Percentiles rank a stretch among this genome's conserved stretches.
These are phyloP conservation scores for Hortaea werneckii DNA, from an alignment of 2,329 filamentous ascomycete species.

Conservation along the genomic window DNA sequence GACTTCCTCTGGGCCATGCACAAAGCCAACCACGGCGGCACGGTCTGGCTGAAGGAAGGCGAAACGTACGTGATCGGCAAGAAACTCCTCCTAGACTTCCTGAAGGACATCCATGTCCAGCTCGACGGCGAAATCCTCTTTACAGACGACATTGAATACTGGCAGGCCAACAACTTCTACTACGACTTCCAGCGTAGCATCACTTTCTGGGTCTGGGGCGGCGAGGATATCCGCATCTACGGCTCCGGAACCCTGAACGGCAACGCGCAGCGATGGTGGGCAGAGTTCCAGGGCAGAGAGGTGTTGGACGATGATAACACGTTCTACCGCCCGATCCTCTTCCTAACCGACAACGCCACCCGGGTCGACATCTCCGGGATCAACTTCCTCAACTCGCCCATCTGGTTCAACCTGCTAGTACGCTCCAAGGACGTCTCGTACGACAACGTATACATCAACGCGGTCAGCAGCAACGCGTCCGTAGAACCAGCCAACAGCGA, in stretches of 20 bases:
- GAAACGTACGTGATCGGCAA: background rate
- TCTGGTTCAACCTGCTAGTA: background rate
- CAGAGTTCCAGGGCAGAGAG: background rate
- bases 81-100: background rate
- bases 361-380: background rate
- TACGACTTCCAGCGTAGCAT: background rate
- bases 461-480: background rate
- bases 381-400: background rate
- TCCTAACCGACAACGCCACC: background rate
- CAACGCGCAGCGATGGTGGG: conserved; percentile 1
- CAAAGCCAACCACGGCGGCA: background rate
- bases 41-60: background rate
- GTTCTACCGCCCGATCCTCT: background rate
- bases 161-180: background rate
- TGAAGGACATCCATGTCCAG: background rate
- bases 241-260: background rate
- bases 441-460: background rate
- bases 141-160: background rate
- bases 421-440: background rate
- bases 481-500: background rate
- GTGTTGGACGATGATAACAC: background rate
- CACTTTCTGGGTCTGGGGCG: background rate
- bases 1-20: background rate
- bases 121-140: background rate
- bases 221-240: background rate